Evolutionary conservation across 2,329 filamentous ascomycete species (phyloP), one percentile per base, ranked within the genome.

Genomic region (Diplocarpon mali): DNA sequence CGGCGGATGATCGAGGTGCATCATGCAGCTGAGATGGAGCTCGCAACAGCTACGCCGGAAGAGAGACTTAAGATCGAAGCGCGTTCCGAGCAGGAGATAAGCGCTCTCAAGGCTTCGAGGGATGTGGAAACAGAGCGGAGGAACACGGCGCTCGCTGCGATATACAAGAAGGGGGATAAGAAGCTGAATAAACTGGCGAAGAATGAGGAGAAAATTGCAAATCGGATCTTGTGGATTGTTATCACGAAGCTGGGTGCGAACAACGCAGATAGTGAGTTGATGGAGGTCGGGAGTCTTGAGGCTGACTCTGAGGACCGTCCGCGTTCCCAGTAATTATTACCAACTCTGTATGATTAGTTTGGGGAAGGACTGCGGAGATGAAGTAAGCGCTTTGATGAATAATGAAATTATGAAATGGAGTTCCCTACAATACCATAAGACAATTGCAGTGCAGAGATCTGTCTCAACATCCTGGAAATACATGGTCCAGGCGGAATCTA

Each of bases 171-270:
- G 55, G 37, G 36, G 14, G 47, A 44, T 35, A 53, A 54, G 54
- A 57, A 53, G 47, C 35, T 54, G 40, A 38, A 45, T 8, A 51
- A 51, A 40, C 20, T 48, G 24, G 46, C 51, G 15, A 50, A 47
- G 45, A 54, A 54, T 38, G 52, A 53, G 37, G 47, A 53, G 38
- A 54, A 58, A 45, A 49, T 56, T 20, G 56, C 53, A 4, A 56
- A 55, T 40, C 49, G 58, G 28, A 55, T 59, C 29, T 38, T 54
- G 12, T 60, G 57, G 54, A 39, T 58, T 40, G 52, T 58, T 10
- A 46, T 58, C n/a, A 51, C 45, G 2, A 54, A 35, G 15, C 46
- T 46, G 42, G 40, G 53, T 39, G 46, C 3, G 20, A 24, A 44
- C 7, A 45, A n/a, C 29, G 47, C 30, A 11, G 47, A 30, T 12